Evolutionary conservation across 768 basidiomycete genomes (phyloP).

Genomic region (Naganishia antarctica): DNA sequence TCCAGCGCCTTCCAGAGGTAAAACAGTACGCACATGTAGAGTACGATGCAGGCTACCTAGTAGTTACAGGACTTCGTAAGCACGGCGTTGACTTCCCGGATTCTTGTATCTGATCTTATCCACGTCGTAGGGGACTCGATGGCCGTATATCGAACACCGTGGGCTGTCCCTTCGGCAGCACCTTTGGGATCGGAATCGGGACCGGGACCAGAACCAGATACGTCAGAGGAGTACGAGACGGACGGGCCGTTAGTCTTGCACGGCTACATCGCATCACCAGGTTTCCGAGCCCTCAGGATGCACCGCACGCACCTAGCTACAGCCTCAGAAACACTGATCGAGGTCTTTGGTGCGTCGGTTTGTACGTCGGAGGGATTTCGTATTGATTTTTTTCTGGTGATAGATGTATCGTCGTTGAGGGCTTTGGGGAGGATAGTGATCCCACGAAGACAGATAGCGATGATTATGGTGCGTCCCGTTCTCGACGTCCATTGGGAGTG

Average conservation of each 20-base stretch:
- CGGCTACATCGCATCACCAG: not conserved
- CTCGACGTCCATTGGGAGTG: not conserved
- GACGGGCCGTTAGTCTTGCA: not conserved
- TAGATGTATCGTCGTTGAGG: slow-evolving; percentile 1
- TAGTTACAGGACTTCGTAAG: slow-evolving; percentile 1
- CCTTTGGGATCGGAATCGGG: too few relatives aligned
- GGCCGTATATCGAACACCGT: not conserved
- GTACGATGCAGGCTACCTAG: slow-evolving; percentile 16
- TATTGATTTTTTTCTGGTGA: not conserved
- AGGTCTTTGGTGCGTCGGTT: slow-evolving; percentile 7
- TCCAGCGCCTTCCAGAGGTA: slow-evolving; percentile 13
- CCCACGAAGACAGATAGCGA: slow-evolving; percentile 5
- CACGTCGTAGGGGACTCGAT: not conserved
- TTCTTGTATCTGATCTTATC: not conserved
- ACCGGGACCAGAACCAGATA: too few relatives aligned
- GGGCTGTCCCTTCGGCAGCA: not conserved
- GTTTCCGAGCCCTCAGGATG: slow-evolving; percentile 5
- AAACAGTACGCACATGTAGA: slow-evolving; percentile 18
- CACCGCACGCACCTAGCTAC: not conserved
- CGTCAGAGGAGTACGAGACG: not conserved
- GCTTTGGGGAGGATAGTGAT: slow-evolving; percentile 2
- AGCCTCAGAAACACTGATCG: slow-evolving; percentile 1
- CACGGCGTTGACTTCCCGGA: not conserved
- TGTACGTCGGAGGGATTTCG: not conserved
- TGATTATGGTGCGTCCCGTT: not conserved